Evolutionary conservation across 805 yeast genomes (phyloP).

Genomic region (Allodekkera sacchari): DNA sequence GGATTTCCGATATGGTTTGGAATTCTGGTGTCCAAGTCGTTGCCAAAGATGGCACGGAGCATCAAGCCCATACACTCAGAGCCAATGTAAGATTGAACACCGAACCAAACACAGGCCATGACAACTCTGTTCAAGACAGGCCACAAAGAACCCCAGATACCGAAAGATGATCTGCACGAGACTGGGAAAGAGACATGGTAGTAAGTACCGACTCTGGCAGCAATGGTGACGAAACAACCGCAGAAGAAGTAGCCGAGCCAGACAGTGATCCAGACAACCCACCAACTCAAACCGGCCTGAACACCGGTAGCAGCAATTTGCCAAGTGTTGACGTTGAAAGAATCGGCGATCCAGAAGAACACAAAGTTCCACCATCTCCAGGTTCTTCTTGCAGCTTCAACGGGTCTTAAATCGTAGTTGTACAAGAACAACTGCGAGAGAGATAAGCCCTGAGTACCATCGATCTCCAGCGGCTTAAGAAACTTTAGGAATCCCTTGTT

Average conservation of each 20-base stretch:
- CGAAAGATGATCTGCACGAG: conserved; percentile 72
- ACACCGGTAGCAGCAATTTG: conserved; percentile 86
- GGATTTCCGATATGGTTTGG: conserved; percentile 45
- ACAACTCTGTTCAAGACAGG: conserved; percentile 83
- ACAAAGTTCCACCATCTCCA: conserved; percentile 83
- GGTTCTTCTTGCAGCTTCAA: conserved; percentile 61
- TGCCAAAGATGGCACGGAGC: conserved; percentile 70
- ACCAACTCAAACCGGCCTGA: conserved; percentile 72
- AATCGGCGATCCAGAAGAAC: conserved; percentile 82
- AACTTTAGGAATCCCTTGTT: no score
- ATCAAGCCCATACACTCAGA: conserved; percentile 77
- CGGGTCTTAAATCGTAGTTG: conserved; percentile 73
- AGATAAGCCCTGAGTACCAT: conserved; percentile 30
- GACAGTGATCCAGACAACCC: conserved; percentile 85
- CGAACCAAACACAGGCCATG: conserved; percentile 73
- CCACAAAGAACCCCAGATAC: conserved; percentile 82
- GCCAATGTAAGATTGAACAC: conserved; percentile 80
- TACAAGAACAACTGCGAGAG: conserved; percentile 56
- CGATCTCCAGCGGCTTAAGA: no score
- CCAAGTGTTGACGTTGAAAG: conserved; percentile 86
- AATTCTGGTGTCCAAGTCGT: conserved; percentile 50
- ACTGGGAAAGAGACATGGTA: conserved; percentile 86
- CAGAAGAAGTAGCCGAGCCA: conserved; percentile 79
- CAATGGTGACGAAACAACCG: conserved; percentile 57
- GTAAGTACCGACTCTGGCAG: conserved; percentile 72